A percentile compares a stretch with the other conserved stretches of the same genome.
phyloP scores from a whole-genome alignment of 2,329 filamentous ascomycete species.

The Paecilomyces sp. region DNA sequence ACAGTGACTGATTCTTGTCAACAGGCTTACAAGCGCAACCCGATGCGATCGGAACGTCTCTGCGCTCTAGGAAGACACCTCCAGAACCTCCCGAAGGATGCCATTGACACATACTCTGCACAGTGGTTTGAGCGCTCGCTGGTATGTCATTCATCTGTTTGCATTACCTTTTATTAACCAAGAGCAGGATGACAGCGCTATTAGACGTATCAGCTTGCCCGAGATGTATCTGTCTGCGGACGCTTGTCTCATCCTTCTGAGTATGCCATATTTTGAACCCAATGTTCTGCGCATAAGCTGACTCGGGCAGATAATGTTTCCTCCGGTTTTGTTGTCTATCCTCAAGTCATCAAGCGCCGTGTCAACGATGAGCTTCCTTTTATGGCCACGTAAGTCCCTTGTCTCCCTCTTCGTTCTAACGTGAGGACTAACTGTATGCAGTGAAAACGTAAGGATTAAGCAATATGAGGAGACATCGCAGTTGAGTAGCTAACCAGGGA shows the following conservation, averaged over 20 bases:
- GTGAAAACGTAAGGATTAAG: not conserved
- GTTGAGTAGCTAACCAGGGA: constrained; percentile 29
- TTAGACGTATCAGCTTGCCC: constrained; percentile 50
- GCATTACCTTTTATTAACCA: not conserved
- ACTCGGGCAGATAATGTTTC: constrained; percentile 62
- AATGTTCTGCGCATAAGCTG: constrained; percentile 54
- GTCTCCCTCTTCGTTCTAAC: not conserved
- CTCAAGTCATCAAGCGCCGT: constrained; percentile 59
- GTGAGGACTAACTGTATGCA: not conserved
- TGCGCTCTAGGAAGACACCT: constrained; percentile 53
- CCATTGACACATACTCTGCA: constrained; percentile 59
- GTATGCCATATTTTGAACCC: constrained; percentile 41
- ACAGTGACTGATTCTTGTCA: constrained; percentile 33
- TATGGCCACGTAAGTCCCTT: constrained; percentile 58
- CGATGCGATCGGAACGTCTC: constrained; percentile 52
- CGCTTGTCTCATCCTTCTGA: constrained; percentile 40
- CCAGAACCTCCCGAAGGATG: constrained; percentile 47
- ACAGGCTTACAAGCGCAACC: constrained; percentile 57
- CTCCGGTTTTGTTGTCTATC: constrained; percentile 70
- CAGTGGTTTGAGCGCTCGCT: constrained; percentile 76
- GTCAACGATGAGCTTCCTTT: constrained; percentile 76
- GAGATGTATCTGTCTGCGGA: constrained; percentile 64
- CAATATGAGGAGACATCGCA: constrained; percentile 2
- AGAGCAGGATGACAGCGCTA: constrained; percentile 24
- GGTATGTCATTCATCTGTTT: constrained; percentile 11